Base-by-base conservation (phyloP, 2,329 filamentous ascomycete species). In the Gaeumannomyces sp. region DNA sequence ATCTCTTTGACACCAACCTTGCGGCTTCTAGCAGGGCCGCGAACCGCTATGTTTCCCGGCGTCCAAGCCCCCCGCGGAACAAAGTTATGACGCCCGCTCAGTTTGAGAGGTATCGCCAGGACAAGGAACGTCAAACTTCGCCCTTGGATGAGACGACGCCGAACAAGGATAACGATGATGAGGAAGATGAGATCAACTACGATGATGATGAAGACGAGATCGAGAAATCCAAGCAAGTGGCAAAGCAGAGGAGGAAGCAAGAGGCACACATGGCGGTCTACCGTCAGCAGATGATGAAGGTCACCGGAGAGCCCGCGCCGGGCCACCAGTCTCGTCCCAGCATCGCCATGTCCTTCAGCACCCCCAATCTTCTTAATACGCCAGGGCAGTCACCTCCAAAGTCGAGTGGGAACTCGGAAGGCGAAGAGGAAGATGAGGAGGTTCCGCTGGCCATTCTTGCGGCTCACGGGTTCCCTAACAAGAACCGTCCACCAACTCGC, bases 221-320 rank as follows among this genome's bases (percentile, higher is more conserved):
- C 0, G 92, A 96, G 72, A 91, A 90, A 72, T 86, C 87, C 33
- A 89, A 83, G 72, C 84, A 91, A 72, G 82, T 89, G 60, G 86
- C 89, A 25, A 90, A 88, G 73, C 91, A 95, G 74, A 83, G 93
- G 68, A 86, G 88, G 71, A 95, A 93, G 80, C 93, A 97, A 74
- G 92, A 96, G 76, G 93, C 93, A 16, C 92, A 95, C 74, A 89
- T 97, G 81, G 85, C 92, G 1, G 89, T 96, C 1, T 96, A 96
- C 75, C 86, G 93, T 65, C 93, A 97, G 75, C 91, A 95, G 76
- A 97, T 96, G 93, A 96, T 94, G 90, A 96, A 96, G 77, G 90
- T 95, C 35, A 96, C 92, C 0, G 93, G 93, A 61, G 91, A 94
- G 70, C 78, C 86, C 28, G 75, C 82, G 5, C 75, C 81, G 14